phyloP scores from a whole-genome alignment of 169 alveolate species.

The Pseudocohnilembus persalinus region DNA sequence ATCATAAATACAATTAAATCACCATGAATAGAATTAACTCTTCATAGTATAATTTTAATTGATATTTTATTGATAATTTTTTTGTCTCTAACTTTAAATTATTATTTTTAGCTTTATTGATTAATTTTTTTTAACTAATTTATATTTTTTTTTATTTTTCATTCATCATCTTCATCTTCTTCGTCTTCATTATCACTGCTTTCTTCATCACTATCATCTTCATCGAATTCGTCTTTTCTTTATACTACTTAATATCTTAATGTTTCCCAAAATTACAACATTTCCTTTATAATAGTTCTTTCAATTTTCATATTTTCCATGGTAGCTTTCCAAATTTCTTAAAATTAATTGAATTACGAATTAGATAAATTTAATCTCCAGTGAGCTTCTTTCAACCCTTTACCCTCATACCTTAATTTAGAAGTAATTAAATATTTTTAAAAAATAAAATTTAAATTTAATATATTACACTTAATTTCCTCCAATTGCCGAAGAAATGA shows the following conservation, averaged over 20 bases:
- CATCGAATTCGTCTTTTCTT: background rate
- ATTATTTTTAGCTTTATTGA: background rate
- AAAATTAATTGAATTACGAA: background rate
- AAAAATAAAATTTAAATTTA: too few species aligned
- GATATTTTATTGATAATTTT: background rate
- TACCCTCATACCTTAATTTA: background rate
- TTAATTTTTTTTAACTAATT: too few species aligned
- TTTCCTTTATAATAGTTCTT: background rate
- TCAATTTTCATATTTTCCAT: background rate
- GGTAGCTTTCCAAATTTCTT: background rate
- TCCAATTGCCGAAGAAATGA: background rate
- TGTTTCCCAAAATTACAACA: background rate
- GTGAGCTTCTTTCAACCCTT: background rate
- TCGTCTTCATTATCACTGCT: background rate
- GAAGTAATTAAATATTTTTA: background rate
- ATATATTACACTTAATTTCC: background rate
- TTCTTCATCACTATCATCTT: background rate
- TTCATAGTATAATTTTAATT: too few species aligned
- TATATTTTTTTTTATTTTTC: too few species aligned
- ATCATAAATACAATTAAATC: too few species aligned
- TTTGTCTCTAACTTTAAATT: background rate
- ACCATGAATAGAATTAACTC: background rate
- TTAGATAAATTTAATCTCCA: background rate
- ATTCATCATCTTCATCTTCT: background rate
- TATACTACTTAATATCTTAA: background rate